Percentiles rank a stretch among this genome's conserved stretches.
phyloP scores from a whole-genome alignment of 331 rosid genomes.

The Phaseolus coccineus region DNA sequence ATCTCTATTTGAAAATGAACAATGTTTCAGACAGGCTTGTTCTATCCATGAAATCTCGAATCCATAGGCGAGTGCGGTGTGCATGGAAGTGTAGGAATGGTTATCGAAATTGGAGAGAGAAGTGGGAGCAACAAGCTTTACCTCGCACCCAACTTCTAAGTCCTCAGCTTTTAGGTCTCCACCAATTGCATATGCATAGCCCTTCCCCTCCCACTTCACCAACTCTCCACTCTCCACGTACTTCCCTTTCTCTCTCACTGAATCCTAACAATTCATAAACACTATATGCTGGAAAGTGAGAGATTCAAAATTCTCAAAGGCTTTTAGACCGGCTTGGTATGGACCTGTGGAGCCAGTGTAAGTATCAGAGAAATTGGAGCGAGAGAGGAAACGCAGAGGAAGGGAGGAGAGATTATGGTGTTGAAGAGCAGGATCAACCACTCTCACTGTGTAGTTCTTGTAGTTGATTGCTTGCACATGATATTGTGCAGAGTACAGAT shows the following conservation, averaged over 20 bases:
- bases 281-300: neutral
- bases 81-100: conserved; percentile 1
- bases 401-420: neutral
- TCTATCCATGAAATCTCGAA: conserved; percentile 45
- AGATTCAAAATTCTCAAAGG: too few species aligned
- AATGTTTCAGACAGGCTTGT: neutral
- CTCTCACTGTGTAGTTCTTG: conserved; percentile 42
- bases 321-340: neutral
- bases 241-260: neutral
- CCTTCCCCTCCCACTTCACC: neutral
- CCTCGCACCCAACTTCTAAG: conserved; percentile 12
- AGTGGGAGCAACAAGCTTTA: neutral
- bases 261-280: conserved; percentile 19
- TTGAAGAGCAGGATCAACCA: conserved; percentile 17
- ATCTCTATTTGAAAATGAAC: neutral
- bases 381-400: conserved; percentile 20
- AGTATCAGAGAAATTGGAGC: neutral
- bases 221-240: conserved; percentile 10
- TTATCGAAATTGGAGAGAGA: neutral
- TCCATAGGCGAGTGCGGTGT: conserved; percentile 8
- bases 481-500: conserved; percentile 1
- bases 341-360: neutral
- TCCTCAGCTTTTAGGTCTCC: neutral
- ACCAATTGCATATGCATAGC: neutral
- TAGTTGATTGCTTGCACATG: conserved; percentile 47